Percentiles rank a stretch among this genome's conserved stretches.
Conservation (phyloP, 1,284 basidiomycete genomes). For the Cystobasidium pallidum region DNA sequence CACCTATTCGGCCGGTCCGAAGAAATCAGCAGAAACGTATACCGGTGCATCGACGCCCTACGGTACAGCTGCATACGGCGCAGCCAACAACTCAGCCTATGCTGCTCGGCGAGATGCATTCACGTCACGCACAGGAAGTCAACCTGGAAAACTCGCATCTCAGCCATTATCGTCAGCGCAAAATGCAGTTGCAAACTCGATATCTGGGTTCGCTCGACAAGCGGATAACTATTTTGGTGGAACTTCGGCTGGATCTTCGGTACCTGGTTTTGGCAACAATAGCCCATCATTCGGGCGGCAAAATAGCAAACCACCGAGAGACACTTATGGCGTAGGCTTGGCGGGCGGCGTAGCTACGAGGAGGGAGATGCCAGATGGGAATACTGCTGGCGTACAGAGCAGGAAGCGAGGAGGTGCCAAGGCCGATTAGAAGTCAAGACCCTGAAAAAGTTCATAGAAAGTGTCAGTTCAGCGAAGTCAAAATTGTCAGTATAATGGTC, state of each 20-base stretch:
- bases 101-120: conserved; percentile 40
- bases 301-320: background rate
- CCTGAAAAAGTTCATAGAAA: background rate
- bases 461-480: background rate
- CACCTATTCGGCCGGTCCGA: conserved; percentile 38
- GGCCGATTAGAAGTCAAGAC: background rate
- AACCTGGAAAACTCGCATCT: conserved; percentile 13
- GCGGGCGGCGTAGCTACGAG: conserved; percentile 31
- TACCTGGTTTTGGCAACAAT: background rate
- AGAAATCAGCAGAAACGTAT: conserved; percentile 43
- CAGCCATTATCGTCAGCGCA: conserved; percentile 17
- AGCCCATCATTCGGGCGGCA: background rate
- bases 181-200: conserved; percentile 12
- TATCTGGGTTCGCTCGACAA: conserved; percentile 35
- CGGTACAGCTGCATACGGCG: conserved; percentile 36
- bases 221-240: conserved; percentile 41
- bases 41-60: conserved; percentile 48
- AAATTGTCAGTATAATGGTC: background rate
- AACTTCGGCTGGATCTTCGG: background rate
- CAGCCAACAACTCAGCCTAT: conserved; percentile 27
- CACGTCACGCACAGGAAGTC: conserved; percentile 16
- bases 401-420: conserved; percentile 31
- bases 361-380: conserved; percentile 23
- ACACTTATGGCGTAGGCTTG: conserved; percentile 29
- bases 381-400: conserved; percentile 28